These are phyloP conservation scores for Neophaeococcomyces mojaviensis DNA, from an alignment of 2,329 filamentous ascomycete species.

Conservation along the genomic window DNA sequence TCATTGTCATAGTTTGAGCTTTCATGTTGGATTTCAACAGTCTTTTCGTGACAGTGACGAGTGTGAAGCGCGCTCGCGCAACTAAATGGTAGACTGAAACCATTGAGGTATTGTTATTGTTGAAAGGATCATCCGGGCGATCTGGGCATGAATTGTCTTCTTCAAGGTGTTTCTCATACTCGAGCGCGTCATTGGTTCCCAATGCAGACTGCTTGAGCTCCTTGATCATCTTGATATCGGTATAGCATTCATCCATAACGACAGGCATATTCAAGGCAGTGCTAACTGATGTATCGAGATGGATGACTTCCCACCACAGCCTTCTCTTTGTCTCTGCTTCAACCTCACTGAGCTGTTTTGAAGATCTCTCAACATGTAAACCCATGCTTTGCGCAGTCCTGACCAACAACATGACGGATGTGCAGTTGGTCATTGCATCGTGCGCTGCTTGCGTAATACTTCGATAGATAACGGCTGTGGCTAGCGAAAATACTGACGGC, in stretches of 20 bases:
- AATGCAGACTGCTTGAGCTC: conserved; percentile 41
- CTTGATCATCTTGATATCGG: conserved; percentile 40
- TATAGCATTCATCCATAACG: conserved; percentile 41
- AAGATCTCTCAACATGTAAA: conserved; percentile 38
- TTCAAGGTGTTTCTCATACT: conserved; percentile 31
- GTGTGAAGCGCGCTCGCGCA: conserved; percentile 38
- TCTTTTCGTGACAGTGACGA: conserved; percentile 35
- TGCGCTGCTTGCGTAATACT: conserved; percentile 42
- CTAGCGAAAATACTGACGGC: conserved; percentile 31
- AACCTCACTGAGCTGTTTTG: conserved; percentile 42
- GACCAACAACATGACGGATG: conserved; percentile 40
- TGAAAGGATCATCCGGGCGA: conserved; percentile 34
- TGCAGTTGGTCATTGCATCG: conserved; percentile 41
- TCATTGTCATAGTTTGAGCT: conserved; percentile 35
- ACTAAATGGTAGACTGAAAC: conserved; percentile 30
- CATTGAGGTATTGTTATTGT: conserved; percentile 38
- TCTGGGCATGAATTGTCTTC: conserved; percentile 30
- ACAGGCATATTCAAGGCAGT: conserved; percentile 43
- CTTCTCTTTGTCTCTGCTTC: conserved; percentile 32
- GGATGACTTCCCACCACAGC: conserved; percentile 33
- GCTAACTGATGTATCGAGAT: conserved; percentile 50
- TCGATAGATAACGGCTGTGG: conserved; percentile 41
- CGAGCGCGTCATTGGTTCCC: conserved; percentile 31
- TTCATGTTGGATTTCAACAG: conserved; percentile 39
- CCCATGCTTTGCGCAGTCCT: conserved; percentile 31